Evolutionary conservation across 1,284 basidiomycete genomes (phyloP), one percentile per base, ranked within the genome.

Genomic region (Puccinia hordei): DNA sequence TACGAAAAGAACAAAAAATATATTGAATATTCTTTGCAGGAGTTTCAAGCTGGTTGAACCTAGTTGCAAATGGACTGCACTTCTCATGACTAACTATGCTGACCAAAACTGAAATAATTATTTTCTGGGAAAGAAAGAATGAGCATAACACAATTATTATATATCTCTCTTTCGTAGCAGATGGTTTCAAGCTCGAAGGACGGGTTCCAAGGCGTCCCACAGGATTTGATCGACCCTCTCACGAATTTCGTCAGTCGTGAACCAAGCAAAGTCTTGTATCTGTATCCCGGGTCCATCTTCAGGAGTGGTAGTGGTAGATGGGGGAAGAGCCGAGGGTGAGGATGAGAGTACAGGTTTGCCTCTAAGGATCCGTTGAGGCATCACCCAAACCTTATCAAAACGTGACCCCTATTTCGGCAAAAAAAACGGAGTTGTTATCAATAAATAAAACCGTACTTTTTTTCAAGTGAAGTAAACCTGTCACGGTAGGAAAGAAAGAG

Each of bases 131-230:
- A 51, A 51, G 22, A 19, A 51, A 17, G 15, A 51, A 51, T 51
- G 49, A 51, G 19, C 49, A 19, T 12, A n/a, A n/a, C n/a, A n/a
- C n/a, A n/a, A n/a, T n/a, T n/a, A n/a, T n/a, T n/a, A n/a, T n/a
- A n/a, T n/a, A n/a, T n/a, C n/a, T n/a, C n/a, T n/a, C n/a, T n/a
- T n/a, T n/a, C n/a, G n/a, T n/a, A n/a, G n/a, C n/a, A n/a, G n/a
- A n/a, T n/a, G n/a, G n/a, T n/a, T n/a, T n/a, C n/a, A n/a, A n/a
- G n/a, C n/a, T n/a, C n/a, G n/a, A 2, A 74, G 35, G 49, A 77
- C 30, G 19, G 75, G 75, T 57, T 77, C 59, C 65, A 77, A 77
- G 27, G 65, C 65, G 22, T 35, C 51, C 75, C 75, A 77, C 41
- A 77, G 51, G 22, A 33, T 3, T 8, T 17, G n/a, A 10, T 55